These are phyloP conservation scores for Guadua angustifolia DNA, from an alignment of 176 grass and related monocot species.

Conservation along the genomic window DNA sequence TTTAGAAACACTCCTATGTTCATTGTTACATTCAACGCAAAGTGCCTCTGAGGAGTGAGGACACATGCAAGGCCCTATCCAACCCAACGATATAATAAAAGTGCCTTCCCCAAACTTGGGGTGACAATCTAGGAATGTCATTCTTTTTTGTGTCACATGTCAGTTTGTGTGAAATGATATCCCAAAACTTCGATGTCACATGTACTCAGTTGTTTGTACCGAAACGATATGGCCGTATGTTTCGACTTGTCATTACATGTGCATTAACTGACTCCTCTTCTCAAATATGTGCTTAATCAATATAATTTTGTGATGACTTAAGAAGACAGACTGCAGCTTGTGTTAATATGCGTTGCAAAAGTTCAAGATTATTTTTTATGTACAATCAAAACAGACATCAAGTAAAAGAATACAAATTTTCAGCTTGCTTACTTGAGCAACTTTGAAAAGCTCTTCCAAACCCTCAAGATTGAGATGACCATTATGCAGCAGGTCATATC, in stretches of 20 bases:
- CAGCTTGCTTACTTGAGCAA: slow-evolving; percentile 74
- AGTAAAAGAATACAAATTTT: slow-evolving; percentile 38
- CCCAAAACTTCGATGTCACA: not conserved
- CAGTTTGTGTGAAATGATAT: not conserved
- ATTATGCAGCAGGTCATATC: slow-evolving; percentile 98
- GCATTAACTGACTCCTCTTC: not conserved
- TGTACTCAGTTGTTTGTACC: not conserved
- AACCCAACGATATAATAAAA: not conserved
- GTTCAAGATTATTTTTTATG: not conserved
- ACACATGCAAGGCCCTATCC: not conserved
- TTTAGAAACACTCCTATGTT: slow-evolving; percentile 2
- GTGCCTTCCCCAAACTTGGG: not conserved
- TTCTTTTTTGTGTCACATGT: not conserved
- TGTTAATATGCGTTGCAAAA: not conserved
- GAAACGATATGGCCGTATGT: not conserved
- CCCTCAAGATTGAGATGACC: slow-evolving; percentile 95
- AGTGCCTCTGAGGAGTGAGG: not conserved
- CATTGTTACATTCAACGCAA: not conserved
- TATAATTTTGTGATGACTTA: slow-evolving; percentile 6
- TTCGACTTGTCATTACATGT: not conserved
- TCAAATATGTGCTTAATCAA: slow-evolving; percentile 29
- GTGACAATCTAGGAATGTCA: not conserved
- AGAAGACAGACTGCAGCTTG: not conserved
- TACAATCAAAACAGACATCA: slow-evolving; percentile 19
- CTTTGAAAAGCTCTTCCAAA: slow-evolving; percentile 92